Conservation (phyloP, 345 rosid species). For the Anacardium occidentale region DNA sequence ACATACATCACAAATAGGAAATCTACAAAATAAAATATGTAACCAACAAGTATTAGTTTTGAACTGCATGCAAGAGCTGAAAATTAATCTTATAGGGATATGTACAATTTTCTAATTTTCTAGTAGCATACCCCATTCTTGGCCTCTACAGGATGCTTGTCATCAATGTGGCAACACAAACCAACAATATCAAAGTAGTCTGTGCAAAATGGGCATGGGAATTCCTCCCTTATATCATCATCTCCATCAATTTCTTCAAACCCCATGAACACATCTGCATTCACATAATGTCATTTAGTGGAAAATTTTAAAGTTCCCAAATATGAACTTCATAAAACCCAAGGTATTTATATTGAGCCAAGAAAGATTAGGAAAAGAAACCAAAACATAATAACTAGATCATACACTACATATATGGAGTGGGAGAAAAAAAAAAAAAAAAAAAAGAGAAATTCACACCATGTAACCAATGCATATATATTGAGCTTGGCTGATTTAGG, state of each 20-base stretch:
- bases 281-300: conserved; percentile 19
- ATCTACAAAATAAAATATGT: not conserved
- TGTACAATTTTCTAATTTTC: not conserved
- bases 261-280: conserved; percentile 76
- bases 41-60: not conserved
- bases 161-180: conserved; percentile 89
- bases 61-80: not conserved
- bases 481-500: too few relatives aligned
- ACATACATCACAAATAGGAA: not conserved
- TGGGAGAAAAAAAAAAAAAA: too few relatives aligned
- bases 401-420: too few relatives aligned
- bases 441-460: too few relatives aligned
- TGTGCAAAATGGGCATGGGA: conserved; percentile 92
- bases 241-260: conserved; percentile 88
- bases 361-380: not conserved
- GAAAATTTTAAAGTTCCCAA: not conserved
- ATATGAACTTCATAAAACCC: too few relatives aligned
- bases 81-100: conserved; percentile 1
- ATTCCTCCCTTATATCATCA: conserved; percentile 89
- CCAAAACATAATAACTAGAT: not conserved
- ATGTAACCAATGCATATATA: too few relatives aligned
- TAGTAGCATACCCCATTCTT: conserved; percentile 64
- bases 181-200: conserved; percentile 86
- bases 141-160: conserved; percentile 83
- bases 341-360: too few relatives aligned